Evolutionary conservation across 495 filamentous ascomycete species (phyloP), one percentile per base, ranked within the genome.

Genomic region (Talaromyces thailandensis): DNA sequence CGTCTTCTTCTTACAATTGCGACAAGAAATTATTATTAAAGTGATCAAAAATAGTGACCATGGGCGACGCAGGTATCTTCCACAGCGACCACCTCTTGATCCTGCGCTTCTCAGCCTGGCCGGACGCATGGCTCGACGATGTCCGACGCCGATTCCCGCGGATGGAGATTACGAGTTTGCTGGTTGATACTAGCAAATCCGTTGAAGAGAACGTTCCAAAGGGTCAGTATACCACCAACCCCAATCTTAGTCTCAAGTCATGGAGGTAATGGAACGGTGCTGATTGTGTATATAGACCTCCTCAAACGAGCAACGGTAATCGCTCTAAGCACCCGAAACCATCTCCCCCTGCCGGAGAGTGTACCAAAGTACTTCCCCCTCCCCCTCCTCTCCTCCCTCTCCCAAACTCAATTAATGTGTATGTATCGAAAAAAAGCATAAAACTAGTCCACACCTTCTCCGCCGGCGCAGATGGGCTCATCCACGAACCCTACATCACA

Each of bases 381-480:
- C 25, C 35, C 18, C 26, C 2, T 14, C 12, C 21, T 23, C 23
- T 35, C 11, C 23, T 29, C 5, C 28, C 23, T 9, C 26, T 18
- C 24, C 9, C 25, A 16, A 16, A 21, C 16, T 11, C 4, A 23
- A 29, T 2, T 40, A 55, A 35, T 26, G 0, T 9, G 43, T 53
- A 9, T 1, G 31, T 16, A 61, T 48, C 32, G 24, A 26, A 9
- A 6, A 11, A 24, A 55, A 85, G 86, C 26, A 71, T 93, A 31
- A 82, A 88, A 65, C 72, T 91, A 51, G 83, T 96, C 37, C 92
- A 96, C 65, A 78, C 91, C 25, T 79, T 85, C 68, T 87, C 82
- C 52, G 91, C 92, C 5, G 92, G 92, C 2, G 80, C 83, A 11
- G 90, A 96, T 67, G 86, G 86, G 62, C 65, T 92, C 7, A 60